Evolutionary conservation across 805 yeast genomes (phyloP), one percentile per base, ranked within the genome.

Genomic region (Tanozyma kutaoensis): DNA sequence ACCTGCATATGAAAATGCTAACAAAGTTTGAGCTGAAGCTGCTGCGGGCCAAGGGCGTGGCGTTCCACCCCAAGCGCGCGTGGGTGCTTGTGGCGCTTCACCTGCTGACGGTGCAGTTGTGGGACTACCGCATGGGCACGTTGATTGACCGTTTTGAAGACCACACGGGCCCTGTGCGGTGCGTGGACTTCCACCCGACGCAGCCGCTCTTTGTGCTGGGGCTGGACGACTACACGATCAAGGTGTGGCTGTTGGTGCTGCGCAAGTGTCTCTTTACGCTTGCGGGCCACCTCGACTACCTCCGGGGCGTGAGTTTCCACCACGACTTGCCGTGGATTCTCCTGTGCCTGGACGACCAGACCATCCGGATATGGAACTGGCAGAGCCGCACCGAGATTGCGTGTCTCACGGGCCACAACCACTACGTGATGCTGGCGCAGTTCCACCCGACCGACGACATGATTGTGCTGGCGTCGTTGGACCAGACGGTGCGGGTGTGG

Each of bases 51-150:
- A 85, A 91, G 58, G 93, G 96, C 39, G 81, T 91, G 48, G 96
- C 98, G 31, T 85, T 91, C 59, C 95, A 93, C 57, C 95, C 97
- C 28, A 75, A 75, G 39, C 65, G 91, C 52, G 96, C 98, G 33
- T 91, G 95, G 96, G 82, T 85, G 33, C 66, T 91, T 42, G 97
- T 86, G 19, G 85, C 97, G 6, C 66, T 93, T 34, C 91, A 88
- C 53, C 81, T 95, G 15, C 84, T 95, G n/a, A 85, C 95, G n/a
- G 88, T 91, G 50, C 98, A 93, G 55, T 66, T 91, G 37, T 91
- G 99, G 99, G 99, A 91, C 56, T 91, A 93, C 58, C 76, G 99
- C 46, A 91, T 91, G 99, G 99, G 99, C 24, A 85, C 96, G 3
- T 60, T 91, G 49, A 75, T 91, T 48, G 97, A 86, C 53, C 71